Evolutionary conservation across 805 yeast species (phyloP), one percentile per base, ranked within the genome.

Genomic region (Candida hungchunana): DNA sequence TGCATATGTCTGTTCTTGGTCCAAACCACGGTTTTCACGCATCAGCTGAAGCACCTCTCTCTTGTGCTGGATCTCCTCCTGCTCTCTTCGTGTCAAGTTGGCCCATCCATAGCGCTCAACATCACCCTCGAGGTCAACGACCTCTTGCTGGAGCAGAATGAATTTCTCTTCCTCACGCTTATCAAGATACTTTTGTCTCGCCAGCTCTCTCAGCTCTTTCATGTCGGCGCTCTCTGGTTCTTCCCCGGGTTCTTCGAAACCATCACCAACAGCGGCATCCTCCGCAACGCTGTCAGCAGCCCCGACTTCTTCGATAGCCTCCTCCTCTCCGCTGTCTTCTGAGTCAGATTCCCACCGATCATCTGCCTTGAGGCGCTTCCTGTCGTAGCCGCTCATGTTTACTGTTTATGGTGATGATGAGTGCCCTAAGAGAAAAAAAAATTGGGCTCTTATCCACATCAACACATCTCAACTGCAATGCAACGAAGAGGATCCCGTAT

Each of bases 41-140:
- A 73, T 64, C 20, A 75, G 52, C 2, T 62, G 56, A 10, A 75
- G 52, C 2, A 79, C 56, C 39, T 75, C 72, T 26, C 73, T 64
- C 40, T 79, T 78, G 41, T 69, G 59, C 15, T 57, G 56, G 32
- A 73, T 67, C 31, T 79, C 80, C n/a, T 64, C 55, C 31, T 63
- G 70, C 42, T 80, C 85, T 16, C 55, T 53, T 17, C 50, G 48
- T 1, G 77, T 63, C 14, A 80, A 50, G 15, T 68, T 63, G 3
- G 66, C 62, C 81, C 81, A 75, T 1, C 84, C 83, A 46, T 69
- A 61, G 40, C 61, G 50, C 13, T 62, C 48, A 13, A 76, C 66
- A 48, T 74, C 77, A 12, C 60, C 58, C 47, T 77, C 80, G 23
- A 71, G 59, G 8, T 64, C 71, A 4, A 52, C 55, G 11, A 80